Evolutionary conservation across 2,329 filamentous ascomycete species (phyloP).

Genomic region (Fusarium sp.): DNA sequence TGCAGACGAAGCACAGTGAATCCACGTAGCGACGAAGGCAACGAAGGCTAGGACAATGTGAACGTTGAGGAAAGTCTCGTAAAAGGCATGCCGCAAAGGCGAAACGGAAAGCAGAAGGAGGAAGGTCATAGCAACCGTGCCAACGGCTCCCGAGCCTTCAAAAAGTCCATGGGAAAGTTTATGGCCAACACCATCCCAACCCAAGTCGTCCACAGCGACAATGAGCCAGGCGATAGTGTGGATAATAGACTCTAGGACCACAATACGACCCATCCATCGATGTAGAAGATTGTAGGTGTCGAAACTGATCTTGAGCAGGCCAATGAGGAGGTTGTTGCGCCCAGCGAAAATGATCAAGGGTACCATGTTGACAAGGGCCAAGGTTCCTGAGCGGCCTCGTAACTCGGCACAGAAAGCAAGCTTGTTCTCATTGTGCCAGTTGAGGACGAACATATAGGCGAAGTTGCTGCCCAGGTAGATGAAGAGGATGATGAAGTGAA

Average conservation of each 20-base stretch:
- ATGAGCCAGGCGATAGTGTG: conserved; percentile 80
- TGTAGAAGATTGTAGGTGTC: conserved; percentile 88
- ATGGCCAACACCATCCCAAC: conserved; percentile 66
- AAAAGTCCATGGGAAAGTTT: conserved; percentile 69
- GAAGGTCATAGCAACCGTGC: conserved; percentile 68
- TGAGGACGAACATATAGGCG: conserved; percentile 69
- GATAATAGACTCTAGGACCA: conserved; percentile 72
- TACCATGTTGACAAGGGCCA: conserved; percentile 90
- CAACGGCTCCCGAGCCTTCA: conserved; percentile 72
- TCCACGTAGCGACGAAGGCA: conserved; percentile 76
- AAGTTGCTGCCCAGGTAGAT: conserved; percentile 70
- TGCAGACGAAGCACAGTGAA: conserved; percentile 77
- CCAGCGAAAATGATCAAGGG: conserved; percentile 89
- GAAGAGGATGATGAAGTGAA: conserved; percentile 67
- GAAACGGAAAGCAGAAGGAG: conserved; percentile 78
- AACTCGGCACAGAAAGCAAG: conserved; percentile 81
- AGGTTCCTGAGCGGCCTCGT: conserved; percentile 83
- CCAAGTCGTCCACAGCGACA: conserved; percentile 73
- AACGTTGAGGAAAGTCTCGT: conserved; percentile 91
- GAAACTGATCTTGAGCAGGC: conserved; percentile 85
- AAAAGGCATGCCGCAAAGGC: conserved; percentile 90
- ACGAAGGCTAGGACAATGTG: conserved; percentile 82
- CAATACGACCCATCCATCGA: conserved; percentile 80
- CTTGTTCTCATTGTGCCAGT: conserved; percentile 67
- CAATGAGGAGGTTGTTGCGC: conserved; percentile 92